Conservation (phyloP, 2,329 filamentous ascomycete species). For the Thielaviopsis musarum region DNA sequence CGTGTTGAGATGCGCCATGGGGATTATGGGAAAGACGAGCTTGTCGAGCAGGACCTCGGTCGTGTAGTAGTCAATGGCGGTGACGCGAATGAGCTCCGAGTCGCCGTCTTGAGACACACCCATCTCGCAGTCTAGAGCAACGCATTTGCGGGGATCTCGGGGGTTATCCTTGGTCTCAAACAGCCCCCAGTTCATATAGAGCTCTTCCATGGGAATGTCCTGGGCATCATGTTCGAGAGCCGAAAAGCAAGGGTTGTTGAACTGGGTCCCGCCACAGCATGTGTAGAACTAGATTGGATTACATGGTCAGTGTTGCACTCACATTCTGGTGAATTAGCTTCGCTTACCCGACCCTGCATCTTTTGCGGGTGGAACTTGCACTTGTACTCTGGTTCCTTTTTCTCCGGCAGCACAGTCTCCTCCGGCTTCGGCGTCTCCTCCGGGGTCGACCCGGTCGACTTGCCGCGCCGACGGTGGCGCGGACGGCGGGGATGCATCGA, state of each 20-base stretch:
- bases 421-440: background rate
- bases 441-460: background rate
- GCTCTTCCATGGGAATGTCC: slow-evolving; percentile 13
- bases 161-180: slow-evolving; percentile 12
- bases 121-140: slow-evolving; percentile 41
- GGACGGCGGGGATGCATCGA: background rate
- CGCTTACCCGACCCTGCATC: background rate
- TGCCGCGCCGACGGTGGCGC: background rate
- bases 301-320: slow-evolving; percentile 3
- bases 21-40: slow-evolving; percentile 29
- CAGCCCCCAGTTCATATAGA: slow-evolving; percentile 17
- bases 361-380: slow-evolving; percentile 14
- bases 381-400: slow-evolving; percentile 10
- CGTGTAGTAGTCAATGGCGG: slow-evolving; percentile 34
- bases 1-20: slow-evolving; percentile 33
- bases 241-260: slow-evolving; percentile 16
- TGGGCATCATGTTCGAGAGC: slow-evolving; percentile 15
- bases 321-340: background rate
- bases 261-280: slow-evolving; percentile 17
- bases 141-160: slow-evolving; percentile 14
- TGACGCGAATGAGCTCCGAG: slow-evolving; percentile 34
- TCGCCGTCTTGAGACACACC: slow-evolving; percentile 28
- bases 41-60: slow-evolving; percentile 30
- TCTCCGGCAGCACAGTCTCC: background rate
- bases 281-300: slow-evolving; percentile 17